These are phyloP conservation scores for Lipomyces spencermartinsiae DNA, from an alignment of 805 yeast genomes.

Conservation along the genomic window DNA sequence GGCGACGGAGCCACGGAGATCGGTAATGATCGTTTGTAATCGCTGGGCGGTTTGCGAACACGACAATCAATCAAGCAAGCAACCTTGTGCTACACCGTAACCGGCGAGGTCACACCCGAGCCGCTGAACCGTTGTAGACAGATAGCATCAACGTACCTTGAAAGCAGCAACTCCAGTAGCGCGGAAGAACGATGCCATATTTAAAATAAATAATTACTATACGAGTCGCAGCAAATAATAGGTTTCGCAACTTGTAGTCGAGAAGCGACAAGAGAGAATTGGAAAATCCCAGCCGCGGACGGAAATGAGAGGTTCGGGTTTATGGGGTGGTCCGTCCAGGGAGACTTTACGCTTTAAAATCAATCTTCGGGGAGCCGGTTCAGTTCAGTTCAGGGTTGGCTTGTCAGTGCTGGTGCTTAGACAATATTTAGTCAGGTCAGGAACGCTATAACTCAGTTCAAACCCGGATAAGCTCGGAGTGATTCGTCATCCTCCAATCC, in stretches of 20 bases:
- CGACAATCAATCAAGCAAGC: neutral
- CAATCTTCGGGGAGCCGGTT: neutral
- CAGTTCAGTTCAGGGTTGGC: neutral
- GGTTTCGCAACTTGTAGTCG: neutral
- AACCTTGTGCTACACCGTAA: neutral
- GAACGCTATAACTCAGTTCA: too few species aligned
- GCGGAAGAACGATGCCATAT: constrained; percentile 25
- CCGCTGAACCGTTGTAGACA: neutral
- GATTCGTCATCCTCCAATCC: neutral
- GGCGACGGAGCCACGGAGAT: neutral
- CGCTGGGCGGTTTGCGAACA: neutral
- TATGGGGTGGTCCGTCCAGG: neutral
- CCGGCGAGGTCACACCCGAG: neutral
- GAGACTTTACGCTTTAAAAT: too few species aligned
- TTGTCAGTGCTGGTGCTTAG: too few species aligned
- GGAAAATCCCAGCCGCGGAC: neutral
- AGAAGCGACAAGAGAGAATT: neutral
- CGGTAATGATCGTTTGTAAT: neutral
- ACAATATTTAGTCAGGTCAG: too few species aligned
- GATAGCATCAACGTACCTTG: constrained; percentile 5
- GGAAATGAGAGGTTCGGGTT: neutral
- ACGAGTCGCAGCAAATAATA: neutral
- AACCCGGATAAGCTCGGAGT: neutral
- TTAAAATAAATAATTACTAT: neutral
- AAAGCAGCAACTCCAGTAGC: constrained; percentile 13